Evolutionary conservation across 2,329 filamentous ascomycete genomes (phyloP), one percentile per base, ranked within the genome.

Genomic region (Botrytis aclada): DNA sequence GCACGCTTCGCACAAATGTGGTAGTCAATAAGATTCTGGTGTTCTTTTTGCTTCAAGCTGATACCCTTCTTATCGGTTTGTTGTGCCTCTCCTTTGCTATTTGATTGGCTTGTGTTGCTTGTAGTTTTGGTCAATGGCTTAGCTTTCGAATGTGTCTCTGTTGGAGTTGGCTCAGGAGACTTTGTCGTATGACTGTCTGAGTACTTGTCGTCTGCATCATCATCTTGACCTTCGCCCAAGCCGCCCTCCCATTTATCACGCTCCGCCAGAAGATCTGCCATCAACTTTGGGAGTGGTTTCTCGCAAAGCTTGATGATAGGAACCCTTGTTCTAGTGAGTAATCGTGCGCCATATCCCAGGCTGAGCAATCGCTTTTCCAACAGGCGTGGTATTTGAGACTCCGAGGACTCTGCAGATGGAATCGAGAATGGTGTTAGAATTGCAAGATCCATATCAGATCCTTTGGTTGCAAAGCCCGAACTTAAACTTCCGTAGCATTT

Each of bases 401-500:
- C 86, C 25, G 85, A 80, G 22, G 84, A 84, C 74, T 89, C 86
- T 4, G 86, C 85, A 69, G 87, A 84, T 62, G 86, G 83, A 32
- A 82, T 80, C 2, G 91, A 91, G 66, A 86, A 82, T 5, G 88
- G 88, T 1, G 92, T 91, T 8, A 96, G 84, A 47, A 97, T 87
- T 14, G 91, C 92, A 43, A 97, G 87, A 81, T 98, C 95, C 91
- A 97, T 94, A 79, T 97, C 94, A 1, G 94, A 95, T n/a, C 90
- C 89, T 78, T 92, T 92, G 18, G 93, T 94, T 5, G 93, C 95
- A 82, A 97, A 97, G 0, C 94, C 94, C 20, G 94, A 95, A 32
- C 89, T 88, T 64, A 97, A 85, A 80, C 94, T 97, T 8, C 94
- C 94, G 79, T 96, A 97, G 78, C 91, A 93, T 77, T 89, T 89